Conservation (phyloP, 257 asterid species). For the Oldenlandia corymbosa region DNA sequence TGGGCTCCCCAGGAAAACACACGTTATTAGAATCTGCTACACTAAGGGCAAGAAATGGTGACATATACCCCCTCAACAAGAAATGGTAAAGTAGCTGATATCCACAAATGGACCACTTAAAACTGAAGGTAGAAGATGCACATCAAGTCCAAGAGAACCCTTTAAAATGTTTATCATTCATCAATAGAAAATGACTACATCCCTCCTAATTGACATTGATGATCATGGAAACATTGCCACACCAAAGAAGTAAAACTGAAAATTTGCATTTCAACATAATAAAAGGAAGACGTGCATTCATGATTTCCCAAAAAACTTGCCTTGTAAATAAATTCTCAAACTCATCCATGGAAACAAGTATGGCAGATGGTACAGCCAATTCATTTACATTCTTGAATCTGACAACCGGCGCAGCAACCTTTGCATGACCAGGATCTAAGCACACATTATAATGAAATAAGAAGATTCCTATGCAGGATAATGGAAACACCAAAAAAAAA, state of each 20-base stretch:
- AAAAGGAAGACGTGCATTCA: not conserved
- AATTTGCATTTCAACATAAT: not conserved
- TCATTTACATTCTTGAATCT: slow-evolving; percentile 45
- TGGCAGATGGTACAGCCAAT: slow-evolving; percentile 51
- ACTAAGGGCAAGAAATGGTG: not conserved
- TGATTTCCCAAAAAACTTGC: slow-evolving; percentile 30
- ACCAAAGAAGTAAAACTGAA: not conserved
- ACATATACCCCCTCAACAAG: not conserved
- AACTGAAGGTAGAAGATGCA: not conserved
- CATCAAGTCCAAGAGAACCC: not conserved
- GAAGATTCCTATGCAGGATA: slow-evolving; percentile 7
- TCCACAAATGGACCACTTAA: not conserved
- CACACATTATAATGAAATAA: slow-evolving; percentile 20
- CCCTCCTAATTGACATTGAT: not conserved
- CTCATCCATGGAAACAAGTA: slow-evolving; percentile 66
- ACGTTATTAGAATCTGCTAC: not conserved
- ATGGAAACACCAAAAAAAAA: slow-evolving; percentile 2
- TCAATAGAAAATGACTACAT: not conserved
- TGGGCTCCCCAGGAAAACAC: not conserved
- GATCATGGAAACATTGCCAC: not conserved
- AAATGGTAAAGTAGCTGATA: not conserved
- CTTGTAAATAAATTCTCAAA: slow-evolving; percentile 68
- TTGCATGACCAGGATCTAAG: slow-evolving; percentile 84
- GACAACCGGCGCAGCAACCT: slow-evolving; percentile 75
- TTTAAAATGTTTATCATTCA: not conserved